These are phyloP conservation scores for Grigorovia humatica DNA, from an alignment of 805 yeast species.

Conservation along the genomic window DNA sequence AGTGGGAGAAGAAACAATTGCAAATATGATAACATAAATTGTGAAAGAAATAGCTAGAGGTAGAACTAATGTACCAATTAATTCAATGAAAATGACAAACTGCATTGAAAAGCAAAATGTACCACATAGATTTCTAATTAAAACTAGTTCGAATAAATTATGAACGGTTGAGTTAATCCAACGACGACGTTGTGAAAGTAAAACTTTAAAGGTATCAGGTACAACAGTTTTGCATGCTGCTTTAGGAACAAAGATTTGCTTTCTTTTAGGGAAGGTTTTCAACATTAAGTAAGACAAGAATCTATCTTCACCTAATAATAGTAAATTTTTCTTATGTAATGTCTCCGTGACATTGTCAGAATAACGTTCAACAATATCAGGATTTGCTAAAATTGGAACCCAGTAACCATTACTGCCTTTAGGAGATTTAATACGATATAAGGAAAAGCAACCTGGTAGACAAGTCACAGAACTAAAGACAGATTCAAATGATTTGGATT, in stretches of 20 bases:
- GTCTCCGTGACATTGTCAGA: conserved; percentile 78
- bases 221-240: conserved; percentile 89
- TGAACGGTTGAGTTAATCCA: conserved; percentile 96
- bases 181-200: conserved; percentile 87
- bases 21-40: conserved; percentile 60
- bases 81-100: conserved; percentile 73
- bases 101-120: conserved; percentile 94
- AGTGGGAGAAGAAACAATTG: conserved; percentile 64
- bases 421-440: conserved; percentile 86
- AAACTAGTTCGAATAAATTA: conserved; percentile 75
- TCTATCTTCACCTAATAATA: conserved; percentile 85
- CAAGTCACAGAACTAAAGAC: conserved; percentile 92
- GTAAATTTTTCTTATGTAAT: conserved; percentile 74
- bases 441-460: conserved; percentile 89
- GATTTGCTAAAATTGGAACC: conserved; percentile 90
- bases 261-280: conserved; percentile 80
- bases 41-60: conserved; percentile 86
- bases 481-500: conserved; percentile 86
- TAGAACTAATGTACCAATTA: conserved; percentile 76
- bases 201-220: conserved; percentile 67
- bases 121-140: conserved; percentile 84
- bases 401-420: conserved; percentile 71
- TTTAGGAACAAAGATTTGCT: conserved; percentile 76
- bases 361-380: conserved; percentile 87
- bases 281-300: conserved; percentile 78